Percentiles rank a stretch among this genome's conserved stretches.
These are phyloP conservation scores for Oryza meyeriana DNA, from an alignment of 176 grass and related monocot genomes.

Conservation along the genomic window DNA sequence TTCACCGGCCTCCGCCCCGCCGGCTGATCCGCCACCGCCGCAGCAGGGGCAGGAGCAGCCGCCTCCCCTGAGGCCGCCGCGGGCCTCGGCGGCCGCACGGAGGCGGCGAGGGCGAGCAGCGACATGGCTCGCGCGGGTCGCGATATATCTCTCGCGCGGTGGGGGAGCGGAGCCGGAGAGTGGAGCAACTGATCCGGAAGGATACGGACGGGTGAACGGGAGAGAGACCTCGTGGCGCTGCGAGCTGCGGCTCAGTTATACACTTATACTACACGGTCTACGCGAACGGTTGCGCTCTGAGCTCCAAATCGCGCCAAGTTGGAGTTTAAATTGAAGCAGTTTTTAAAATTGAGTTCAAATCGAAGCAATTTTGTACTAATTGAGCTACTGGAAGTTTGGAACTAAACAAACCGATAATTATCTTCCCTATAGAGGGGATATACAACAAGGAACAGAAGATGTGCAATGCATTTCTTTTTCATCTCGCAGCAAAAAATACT, in stretches of 20 bases:
- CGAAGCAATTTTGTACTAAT: neutral
- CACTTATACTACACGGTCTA: neutral
- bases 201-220: conserved; percentile 24
- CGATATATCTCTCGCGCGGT: conserved; percentile 35
- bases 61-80: conserved; percentile 45
- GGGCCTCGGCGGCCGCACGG: conserved; percentile 20
- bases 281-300: neutral
- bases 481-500: neutral
- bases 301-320: neutral
- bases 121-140: conserved; percentile 34
- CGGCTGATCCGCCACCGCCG: neutral
- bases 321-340: neutral
- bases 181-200: conserved; percentile 12
- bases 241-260: neutral
- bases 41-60: neutral
- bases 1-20: conserved; percentile 44
- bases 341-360: neutral
- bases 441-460: neutral
- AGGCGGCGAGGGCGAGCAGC: conserved; percentile 38
- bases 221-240: conserved; percentile 10
- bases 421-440: neutral
- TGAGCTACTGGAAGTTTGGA: neutral
- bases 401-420: neutral
- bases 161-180: neutral
- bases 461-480: neutral